Evolutionary conservation across 768 basidiomycete species (phyloP).

Genomic region (Boletus barrowsii): DNA sequence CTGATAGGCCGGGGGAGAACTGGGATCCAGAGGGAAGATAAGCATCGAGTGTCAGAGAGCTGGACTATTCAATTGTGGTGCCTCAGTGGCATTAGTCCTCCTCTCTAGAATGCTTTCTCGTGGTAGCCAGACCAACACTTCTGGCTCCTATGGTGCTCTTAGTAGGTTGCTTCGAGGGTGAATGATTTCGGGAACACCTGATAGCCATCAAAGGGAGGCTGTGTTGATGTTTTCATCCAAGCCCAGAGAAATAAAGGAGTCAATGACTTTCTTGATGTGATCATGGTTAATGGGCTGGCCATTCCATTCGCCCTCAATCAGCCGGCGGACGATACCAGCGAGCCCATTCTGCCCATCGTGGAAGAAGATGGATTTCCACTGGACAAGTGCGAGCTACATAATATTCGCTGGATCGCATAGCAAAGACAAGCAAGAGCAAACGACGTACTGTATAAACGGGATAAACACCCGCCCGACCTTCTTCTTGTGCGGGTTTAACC

Average conservation of each 20-base stretch:
- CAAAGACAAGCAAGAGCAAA: not conserved
- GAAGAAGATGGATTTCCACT: conserved; percentile 94
- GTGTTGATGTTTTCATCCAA: conserved; percentile 92
- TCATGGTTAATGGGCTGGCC: conserved; percentile 92
- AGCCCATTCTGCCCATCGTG: conserved; percentile 79
- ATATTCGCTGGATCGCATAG: not conserved
- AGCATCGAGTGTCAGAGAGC: no score
- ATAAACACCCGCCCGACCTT: conserved; percentile 92
- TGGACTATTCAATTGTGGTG: no score
- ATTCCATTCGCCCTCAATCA: conserved; percentile 92
- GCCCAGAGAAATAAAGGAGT: conserved; percentile 92
- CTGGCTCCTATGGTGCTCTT: conserved; percentile 87
- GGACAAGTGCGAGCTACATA: conserved; percentile 81
- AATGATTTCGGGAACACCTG: conserved; percentile 84
- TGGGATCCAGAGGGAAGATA: no score
- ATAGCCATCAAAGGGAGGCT: conserved; percentile 88
- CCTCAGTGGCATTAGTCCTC: conserved; percentile 50
- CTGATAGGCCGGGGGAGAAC: no score
- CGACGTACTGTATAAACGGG: conserved; percentile 86
- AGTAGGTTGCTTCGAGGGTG: conserved; percentile 85
- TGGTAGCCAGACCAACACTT: conserved; percentile 92
- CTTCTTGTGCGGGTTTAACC: conserved; percentile 97
- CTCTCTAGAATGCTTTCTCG: conserved; percentile 89
- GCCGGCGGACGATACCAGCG: conserved; percentile 79
- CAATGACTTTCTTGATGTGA: conserved; percentile 90